These are phyloP conservation scores for Phoenix roebelenii DNA, from an alignment of 176 grass and related monocot genomes.

Conservation along the genomic window DNA sequence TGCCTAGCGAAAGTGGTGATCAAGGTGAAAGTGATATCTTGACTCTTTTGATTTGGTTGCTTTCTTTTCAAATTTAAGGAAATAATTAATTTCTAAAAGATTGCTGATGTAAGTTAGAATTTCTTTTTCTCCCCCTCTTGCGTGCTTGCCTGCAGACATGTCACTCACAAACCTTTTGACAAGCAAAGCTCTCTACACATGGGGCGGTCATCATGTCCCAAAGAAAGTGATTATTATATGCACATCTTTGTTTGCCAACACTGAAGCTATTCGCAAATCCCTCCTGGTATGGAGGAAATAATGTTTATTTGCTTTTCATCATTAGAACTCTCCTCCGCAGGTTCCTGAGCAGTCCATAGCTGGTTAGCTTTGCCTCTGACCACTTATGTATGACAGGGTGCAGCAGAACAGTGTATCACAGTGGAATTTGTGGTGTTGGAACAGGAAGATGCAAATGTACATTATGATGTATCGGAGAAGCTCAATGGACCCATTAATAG, in stretches of 20 bases:
- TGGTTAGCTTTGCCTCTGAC: background rate
- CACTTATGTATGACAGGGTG: conserved; percentile 41
- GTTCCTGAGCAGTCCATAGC: too few relatives aligned
- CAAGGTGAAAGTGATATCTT: conserved; percentile 21
- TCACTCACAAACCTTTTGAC: conserved; percentile 56
- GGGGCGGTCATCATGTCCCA: conserved; percentile 66
- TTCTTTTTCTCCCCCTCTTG: conserved; percentile 10
- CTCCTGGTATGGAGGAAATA: conserved; percentile 45
- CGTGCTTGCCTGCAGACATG: conserved; percentile 27
- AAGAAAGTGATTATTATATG: conserved; percentile 85
- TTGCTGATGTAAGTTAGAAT: background rate
- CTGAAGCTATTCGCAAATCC: conserved; percentile 53
- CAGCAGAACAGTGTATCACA: conserved; percentile 69
- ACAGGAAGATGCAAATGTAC: conserved; percentile 30
- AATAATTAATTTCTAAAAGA: background rate
- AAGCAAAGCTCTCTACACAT: conserved; percentile 61
- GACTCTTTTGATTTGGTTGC: background rate
- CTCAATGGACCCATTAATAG: conserved; percentile 31
- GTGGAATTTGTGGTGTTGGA: conserved; percentile 80
- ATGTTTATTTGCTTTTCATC: too few relatives aligned
- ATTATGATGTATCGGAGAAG: conserved; percentile 23
- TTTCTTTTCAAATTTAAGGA: background rate
- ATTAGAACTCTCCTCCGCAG: too few relatives aligned
- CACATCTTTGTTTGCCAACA: conserved; percentile 37
- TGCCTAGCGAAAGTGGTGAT: conserved; percentile 26